Base-by-base conservation (phyloP, 2,329 filamentous ascomycete genomes). In the Microdochium paspali region DNA sequence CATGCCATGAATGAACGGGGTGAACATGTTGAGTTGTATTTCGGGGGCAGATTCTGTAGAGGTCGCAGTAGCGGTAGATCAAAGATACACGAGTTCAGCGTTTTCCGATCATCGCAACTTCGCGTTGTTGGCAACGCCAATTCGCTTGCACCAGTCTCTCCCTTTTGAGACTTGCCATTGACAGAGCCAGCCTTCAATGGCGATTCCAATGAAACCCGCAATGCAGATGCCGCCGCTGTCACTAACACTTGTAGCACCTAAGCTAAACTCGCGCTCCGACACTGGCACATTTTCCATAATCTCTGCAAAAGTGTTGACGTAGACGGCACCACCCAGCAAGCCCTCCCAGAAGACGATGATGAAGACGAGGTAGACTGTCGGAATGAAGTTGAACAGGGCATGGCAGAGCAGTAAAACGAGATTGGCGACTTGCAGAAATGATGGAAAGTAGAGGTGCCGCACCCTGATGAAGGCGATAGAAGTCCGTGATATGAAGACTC, bases 251-350 rank as follows among this genome's bases (percentile, higher is more conserved):
- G 90, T 93, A 0, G 90, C 91, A 0, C 87, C 83, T 1, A 98
- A 69, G 50, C 88, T 94, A 60, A 97, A 97, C 66, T 98, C 93
- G 5, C 91, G 77, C 46, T 96, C 90, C 26, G 82, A 78, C 4
- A 76, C 70, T 0, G 82, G 80, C 1, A 96, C 82, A 6, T 83
- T 82, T 58, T 96, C 89, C 62, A 89, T 85, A 51, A 98, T 96
- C 61, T 94, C 87, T 0, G 90, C 89, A 65, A 97, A 98, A 0
- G 90, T 95, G 58, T 91, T 95, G 50, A 97, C 90, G 58, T 98
- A 98, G 0, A 97, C 93, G 3, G 89, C 74, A 0, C 93, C 93
- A 1, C 93, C 93, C 0, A 98, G 71, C 12, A 97, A 65, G 0
- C 93, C 93, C 63, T 97, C 93, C 91, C 91, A 97, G 60, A 97